phyloP scores from a whole-genome alignment of 2,329 filamentous ascomycete species.

The Cryphonectria japonica region DNA sequence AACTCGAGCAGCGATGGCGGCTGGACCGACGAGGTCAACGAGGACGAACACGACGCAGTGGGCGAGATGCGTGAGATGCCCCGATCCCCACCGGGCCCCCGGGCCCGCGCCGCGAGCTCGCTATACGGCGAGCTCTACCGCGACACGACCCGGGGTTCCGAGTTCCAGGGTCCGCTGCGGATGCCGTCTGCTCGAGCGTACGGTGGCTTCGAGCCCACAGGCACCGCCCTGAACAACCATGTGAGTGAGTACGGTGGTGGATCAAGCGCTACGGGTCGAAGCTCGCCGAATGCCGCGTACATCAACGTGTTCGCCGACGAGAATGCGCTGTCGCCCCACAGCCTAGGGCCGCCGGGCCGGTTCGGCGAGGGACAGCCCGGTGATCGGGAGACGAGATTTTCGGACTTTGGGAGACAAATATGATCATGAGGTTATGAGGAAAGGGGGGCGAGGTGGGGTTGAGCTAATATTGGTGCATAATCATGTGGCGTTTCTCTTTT shows the following conservation, averaged over 20 bases:
- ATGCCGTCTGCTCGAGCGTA: conserved; percentile 25
- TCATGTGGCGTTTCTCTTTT: background rate
- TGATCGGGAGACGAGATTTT: conserved; percentile 51
- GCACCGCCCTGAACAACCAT: conserved; percentile 16
- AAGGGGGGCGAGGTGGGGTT: background rate
- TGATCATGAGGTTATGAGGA: background rate
- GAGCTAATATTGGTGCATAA: background rate
- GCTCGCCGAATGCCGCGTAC: conserved; percentile 49
- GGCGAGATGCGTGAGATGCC: conserved; percentile 26
- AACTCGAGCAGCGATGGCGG: background rate
- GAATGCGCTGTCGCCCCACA: conserved; percentile 41
- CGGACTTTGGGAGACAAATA: conserved; percentile 52
- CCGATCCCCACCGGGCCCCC: conserved; percentile 29
- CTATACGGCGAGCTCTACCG: conserved; percentile 25
- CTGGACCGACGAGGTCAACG: conserved; percentile 23
- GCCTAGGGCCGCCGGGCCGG: conserved; percentile 5
- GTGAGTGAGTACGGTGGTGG: conserved; percentile 35
- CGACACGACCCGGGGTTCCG: conserved; percentile 21
- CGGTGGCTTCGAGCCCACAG: conserved; percentile 29
- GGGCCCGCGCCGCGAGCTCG: conserved; percentile 28
- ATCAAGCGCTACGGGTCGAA: conserved; percentile 34
- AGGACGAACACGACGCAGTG: conserved; percentile 29
- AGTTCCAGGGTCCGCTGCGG: conserved; percentile 25
- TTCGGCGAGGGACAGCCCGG: conserved; percentile 10
- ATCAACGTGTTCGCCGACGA: conserved; percentile 59